These are phyloP conservation scores for Posidonia australis DNA, from an alignment of 106 monocot genomes.

Conservation along the genomic window DNA sequence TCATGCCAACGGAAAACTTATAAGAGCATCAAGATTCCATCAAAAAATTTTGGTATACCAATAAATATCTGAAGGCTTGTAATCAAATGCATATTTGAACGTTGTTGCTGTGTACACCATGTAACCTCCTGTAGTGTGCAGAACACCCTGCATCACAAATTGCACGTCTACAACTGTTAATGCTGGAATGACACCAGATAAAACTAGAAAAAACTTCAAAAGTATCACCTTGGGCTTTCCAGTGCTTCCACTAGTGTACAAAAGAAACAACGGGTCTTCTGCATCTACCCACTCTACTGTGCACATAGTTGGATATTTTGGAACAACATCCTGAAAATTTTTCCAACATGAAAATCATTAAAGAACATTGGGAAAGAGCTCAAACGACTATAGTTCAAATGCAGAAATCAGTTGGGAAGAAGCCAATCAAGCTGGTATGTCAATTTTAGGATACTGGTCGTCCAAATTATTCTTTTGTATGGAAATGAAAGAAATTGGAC, in stretches of 20 bases:
- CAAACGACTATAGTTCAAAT: not conserved
- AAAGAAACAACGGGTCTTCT: slow-evolving; percentile 93
- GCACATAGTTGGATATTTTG: slow-evolving; percentile 66
- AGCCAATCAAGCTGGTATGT: too few species aligned
- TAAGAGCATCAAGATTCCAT: slow-evolving; percentile 6
- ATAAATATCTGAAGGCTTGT: slow-evolving; percentile 91
- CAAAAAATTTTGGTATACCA: slow-evolving; percentile 33
- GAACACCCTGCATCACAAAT: slow-evolving; percentile 58
- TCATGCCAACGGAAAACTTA: not conserved
- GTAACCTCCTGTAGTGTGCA: slow-evolving; percentile 96
- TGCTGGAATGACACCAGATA: not conserved
- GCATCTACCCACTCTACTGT: slow-evolving; percentile 97
- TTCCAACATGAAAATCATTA: not conserved
- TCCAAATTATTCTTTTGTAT: too few species aligned
- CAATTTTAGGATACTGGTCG: too few species aligned
- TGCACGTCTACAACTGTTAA: not conserved
- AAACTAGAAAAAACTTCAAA: slow-evolving; percentile 6
- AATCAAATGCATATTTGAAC: slow-evolving; percentile 99
- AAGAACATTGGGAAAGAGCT: not conserved
- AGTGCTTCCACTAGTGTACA: slow-evolving; percentile 99
- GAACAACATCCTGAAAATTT: slow-evolving; percentile 67
- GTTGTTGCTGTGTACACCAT: slow-evolving; percentile 97
- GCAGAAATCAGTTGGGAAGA: not conserved
- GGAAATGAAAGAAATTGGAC: too few species aligned
- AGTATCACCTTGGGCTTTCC: slow-evolving; percentile 86